These are phyloP conservation scores for Suhomyces ambrosiae DNA, from an alignment of 1,139 yeast genomes.

Conservation along the genomic window DNA sequence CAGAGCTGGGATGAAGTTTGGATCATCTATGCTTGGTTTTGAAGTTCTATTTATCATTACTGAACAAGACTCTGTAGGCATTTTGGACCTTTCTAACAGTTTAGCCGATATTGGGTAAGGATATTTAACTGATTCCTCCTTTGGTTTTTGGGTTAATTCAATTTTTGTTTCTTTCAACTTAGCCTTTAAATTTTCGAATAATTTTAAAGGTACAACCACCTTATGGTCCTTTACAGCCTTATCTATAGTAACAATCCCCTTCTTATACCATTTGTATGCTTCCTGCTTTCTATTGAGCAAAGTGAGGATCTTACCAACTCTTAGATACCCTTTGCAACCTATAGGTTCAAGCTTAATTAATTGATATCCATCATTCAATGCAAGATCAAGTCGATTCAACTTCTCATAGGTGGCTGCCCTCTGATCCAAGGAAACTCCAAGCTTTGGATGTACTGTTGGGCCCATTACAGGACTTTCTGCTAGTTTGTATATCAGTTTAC, in stretches of 20 bases:
- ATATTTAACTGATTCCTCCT: too few relatives aligned
- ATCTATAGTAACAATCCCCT: slow-evolving; percentile 39
- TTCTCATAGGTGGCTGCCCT: slow-evolving; percentile 65
- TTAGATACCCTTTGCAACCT: slow-evolving; percentile 60
- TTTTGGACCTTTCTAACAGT: too few relatives aligned
- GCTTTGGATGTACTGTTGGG: slow-evolving; percentile 28
- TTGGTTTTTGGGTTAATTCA: too few relatives aligned
- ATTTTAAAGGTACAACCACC: slow-evolving; percentile 29
- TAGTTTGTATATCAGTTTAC: slow-evolving; percentile 23
- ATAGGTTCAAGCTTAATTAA: slow-evolving; percentile 52
- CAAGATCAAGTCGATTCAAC: slow-evolving; percentile 38
- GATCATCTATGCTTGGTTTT: too few relatives aligned
- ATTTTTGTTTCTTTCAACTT: slow-evolving; percentile 28
- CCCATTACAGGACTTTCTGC: slow-evolving; percentile 33
- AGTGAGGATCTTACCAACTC: slow-evolving; percentile 51
- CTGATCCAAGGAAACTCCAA: slow-evolving; percentile 43
- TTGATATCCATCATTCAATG: slow-evolving; percentile 48
- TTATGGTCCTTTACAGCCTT: slow-evolving; percentile 27
- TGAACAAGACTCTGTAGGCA: too few relatives aligned
- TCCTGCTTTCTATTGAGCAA: slow-evolving; percentile 32
- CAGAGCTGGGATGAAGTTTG: too few relatives aligned
- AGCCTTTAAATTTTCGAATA: slow-evolving; percentile 27
- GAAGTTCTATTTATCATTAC: too few relatives aligned
- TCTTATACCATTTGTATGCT: slow-evolving; percentile 46
- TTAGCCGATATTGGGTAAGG: too few relatives aligned